Conservation (phyloP, 2,329 filamentous ascomycete genomes). For the Colletotrichum noveboracense region DNA sequence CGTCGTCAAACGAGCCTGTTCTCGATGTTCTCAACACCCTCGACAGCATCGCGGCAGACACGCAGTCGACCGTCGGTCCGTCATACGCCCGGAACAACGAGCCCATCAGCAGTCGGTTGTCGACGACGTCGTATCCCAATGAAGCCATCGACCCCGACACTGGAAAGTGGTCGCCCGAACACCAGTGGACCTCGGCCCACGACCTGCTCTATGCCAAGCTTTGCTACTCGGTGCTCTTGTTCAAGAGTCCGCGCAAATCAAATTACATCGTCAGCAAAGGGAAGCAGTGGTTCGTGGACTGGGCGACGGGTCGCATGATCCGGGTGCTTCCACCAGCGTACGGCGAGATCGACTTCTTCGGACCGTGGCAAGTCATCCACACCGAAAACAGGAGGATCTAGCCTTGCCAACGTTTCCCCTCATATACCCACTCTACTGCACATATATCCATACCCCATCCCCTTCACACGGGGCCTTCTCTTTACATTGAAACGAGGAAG, state of each 20-base stretch:
- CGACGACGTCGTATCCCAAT: constrained; percentile 50
- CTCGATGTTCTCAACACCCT: neutral
- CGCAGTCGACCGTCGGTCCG: constrained; percentile 14
- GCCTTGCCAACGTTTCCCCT: constrained; percentile 2
- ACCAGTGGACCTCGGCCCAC: constrained; percentile 60
- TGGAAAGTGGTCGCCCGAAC: constrained; percentile 62
- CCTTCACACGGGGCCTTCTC: constrained; percentile 1
- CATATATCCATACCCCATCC: constrained; percentile 4
- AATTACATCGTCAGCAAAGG: constrained; percentile 63
- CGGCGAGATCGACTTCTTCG: constrained; percentile 54
- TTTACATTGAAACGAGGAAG: constrained; percentile 14
- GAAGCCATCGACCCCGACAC: constrained; percentile 51
- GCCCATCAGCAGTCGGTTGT: constrained; percentile 41
- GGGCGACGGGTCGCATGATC: constrained; percentile 60
- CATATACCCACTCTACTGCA: neutral
- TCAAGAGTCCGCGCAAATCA: constrained; percentile 61
- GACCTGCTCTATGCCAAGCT: constrained; percentile 65
- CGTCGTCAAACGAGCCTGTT: constrained; percentile 11
- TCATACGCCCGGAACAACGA: constrained; percentile 15
- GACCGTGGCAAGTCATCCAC: constrained; percentile 55
- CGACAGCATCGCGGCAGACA: neutral
- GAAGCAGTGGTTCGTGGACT: constrained; percentile 65
- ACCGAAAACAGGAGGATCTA: constrained; percentile 54
- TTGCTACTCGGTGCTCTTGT: constrained; percentile 64
- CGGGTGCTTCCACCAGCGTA: constrained; percentile 60